These are phyloP conservation scores for Diplosphaera chodatii DNA, from an alignment of 139 green algal genomes.

Conservation along the genomic window DNA sequence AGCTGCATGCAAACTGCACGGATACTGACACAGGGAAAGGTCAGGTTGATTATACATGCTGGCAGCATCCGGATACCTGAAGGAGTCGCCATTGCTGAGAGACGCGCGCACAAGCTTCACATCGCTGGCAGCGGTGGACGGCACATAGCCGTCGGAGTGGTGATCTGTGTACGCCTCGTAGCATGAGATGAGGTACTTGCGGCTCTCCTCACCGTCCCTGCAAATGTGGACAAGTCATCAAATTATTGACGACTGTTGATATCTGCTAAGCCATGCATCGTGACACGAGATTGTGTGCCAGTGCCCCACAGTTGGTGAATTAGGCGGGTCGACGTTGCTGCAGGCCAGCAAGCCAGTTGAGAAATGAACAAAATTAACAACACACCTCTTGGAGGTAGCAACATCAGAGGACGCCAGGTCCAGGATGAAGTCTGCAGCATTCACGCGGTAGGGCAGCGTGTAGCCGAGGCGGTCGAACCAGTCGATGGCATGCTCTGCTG, in stretches of 20 bases:
- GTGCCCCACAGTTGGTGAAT: no score
- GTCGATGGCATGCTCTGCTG: conserved; percentile 28
- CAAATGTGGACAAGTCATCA: no score
- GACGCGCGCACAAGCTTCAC: background rate
- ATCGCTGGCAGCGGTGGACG: background rate
- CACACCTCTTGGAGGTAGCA: background rate
- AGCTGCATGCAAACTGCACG: no score
- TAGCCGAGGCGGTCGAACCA: conserved; percentile 59
- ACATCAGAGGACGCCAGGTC: conserved; percentile 62
- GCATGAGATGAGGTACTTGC: conserved; percentile 10
- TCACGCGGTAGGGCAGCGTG: conserved; percentile 58
- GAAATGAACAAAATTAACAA: no score
- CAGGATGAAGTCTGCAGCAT: conserved; percentile 74
- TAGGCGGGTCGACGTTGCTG: no score
- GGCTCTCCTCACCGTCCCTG: conserved; percentile 25
- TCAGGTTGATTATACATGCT: no score
- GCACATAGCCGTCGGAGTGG: conserved; percentile 21
- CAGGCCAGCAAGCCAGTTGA: no score
- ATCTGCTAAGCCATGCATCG: no score
- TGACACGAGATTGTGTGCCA: no score
- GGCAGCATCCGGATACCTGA: no score
- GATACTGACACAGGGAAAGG: no score
- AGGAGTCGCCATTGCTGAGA: background rate
- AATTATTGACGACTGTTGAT: no score
- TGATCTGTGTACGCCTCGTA: conserved; percentile 9